Evolutionary conservation across 2,329 filamentous ascomycete species (phyloP).

Genomic region (Lachnellula cervina): DNA sequence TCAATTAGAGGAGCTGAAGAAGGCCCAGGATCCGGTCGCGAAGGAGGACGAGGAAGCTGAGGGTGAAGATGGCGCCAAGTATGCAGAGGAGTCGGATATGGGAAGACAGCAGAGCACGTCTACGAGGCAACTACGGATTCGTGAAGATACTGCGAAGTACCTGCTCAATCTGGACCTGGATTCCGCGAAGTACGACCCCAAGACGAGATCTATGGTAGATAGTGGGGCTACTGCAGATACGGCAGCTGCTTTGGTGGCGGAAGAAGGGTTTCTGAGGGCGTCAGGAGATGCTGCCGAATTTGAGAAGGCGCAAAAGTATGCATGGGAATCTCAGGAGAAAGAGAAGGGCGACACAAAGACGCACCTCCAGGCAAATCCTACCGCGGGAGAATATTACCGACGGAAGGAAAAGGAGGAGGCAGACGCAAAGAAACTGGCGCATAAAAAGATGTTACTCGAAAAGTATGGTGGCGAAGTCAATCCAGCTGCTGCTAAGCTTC

Average conservation of each 20-base stretch:
- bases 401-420: slow-evolving; percentile 75
- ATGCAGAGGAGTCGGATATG: slow-evolving; percentile 96
- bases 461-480: slow-evolving; percentile 74
- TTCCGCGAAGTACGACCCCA: slow-evolving; percentile 96
- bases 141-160: slow-evolving; percentile 97
- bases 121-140: slow-evolving; percentile 82
- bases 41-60: slow-evolving; percentile 48
- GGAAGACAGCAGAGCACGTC: slow-evolving; percentile 87
- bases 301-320: slow-evolving; percentile 80
- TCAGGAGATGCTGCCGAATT: slow-evolving; percentile 93
- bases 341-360: slow-evolving; percentile 66
- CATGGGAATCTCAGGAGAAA: slow-evolving; percentile 91
- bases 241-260: slow-evolving; percentile 77
- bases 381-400: slow-evolving; percentile 77
- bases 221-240: slow-evolving; percentile 75
- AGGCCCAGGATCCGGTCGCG: slow-evolving; percentile 43
- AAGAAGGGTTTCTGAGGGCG: slow-evolving; percentile 84
- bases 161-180: slow-evolving; percentile 91
- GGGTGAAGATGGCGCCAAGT: slow-evolving; percentile 62
- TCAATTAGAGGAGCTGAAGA: slow-evolving; percentile 71
- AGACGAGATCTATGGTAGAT: slow-evolving; percentile 87
- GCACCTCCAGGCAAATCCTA: slow-evolving; percentile 95
- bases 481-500: slow-evolving; percentile 54
- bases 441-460: slow-evolving; percentile 66
- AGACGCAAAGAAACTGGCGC: slow-evolving; percentile 61